phyloP scores from a whole-genome alignment of 129 eudicot species.

The carrot (Daucus carota) region DH1_v3.0 NC_030387.2:36956501-36957000 shows the following conservation, averaged over 20 bases:
- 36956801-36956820: not conserved
- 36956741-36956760: constrained; percentile 7
- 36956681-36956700: not conserved
- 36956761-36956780: not conserved
- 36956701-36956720: not conserved
- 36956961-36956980: constrained; percentile 28
- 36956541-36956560: constrained; percentile 42
- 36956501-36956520: constrained; percentile 52
- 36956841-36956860: constrained; percentile 7
- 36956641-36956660: not conserved
- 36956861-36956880: constrained; percentile 8
- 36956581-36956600: constrained; percentile 22
- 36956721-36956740: not conserved
- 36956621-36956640: constrained; percentile 12
- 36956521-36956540: constrained; percentile 53
- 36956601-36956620: constrained; percentile 18
- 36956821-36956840: not conserved
- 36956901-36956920: constrained; percentile 21
- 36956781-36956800: not conserved
- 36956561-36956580: constrained; percentile 24
- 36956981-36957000: constrained; percentile 14
- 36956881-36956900: constrained; percentile 35
- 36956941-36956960: constrained; percentile 20
- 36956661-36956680: constrained; percentile 1
- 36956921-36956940: constrained; percentile 22